Evolutionary conservation across 2,329 filamentous ascomycete genomes (phyloP).

Genomic region (Penicillium hesseltinei): DNA sequence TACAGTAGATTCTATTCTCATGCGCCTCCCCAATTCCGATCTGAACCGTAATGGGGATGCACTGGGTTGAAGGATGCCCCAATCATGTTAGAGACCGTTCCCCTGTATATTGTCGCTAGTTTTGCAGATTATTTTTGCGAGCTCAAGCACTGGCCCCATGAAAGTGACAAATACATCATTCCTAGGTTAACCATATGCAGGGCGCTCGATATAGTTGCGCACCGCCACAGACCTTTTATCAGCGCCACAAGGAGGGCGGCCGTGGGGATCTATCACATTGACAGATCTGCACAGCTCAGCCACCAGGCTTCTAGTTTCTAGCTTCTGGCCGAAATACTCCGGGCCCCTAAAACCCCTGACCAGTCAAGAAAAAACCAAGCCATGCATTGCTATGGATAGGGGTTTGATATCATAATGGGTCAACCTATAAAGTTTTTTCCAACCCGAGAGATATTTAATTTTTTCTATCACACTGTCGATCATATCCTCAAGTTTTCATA

Average conservation of each 20-base stretch:
- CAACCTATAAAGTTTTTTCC: not conserved
- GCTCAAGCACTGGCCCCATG: not conserved
- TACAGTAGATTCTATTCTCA: conserved; percentile 5
- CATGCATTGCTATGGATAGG: conserved; percentile 3
- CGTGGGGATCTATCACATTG: conserved; percentile 20
- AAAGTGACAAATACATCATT: conserved; percentile 4
- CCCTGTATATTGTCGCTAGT: not conserved
- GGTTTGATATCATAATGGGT: not conserved
- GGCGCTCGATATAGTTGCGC: conserved; percentile 8
- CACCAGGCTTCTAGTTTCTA: not conserved
- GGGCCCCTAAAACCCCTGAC: conserved; percentile 10
- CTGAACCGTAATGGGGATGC: conserved; percentile 19
- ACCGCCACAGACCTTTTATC: conserved; percentile 22
- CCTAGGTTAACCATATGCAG: not conserved
- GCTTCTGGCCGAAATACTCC: conserved; percentile 16
- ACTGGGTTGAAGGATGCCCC: conserved; percentile 5
- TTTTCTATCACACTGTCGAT: conserved; percentile 1
- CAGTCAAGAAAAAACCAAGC: conserved; percentile 4
- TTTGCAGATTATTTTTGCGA: not conserved
- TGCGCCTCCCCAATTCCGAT: conserved; percentile 17
- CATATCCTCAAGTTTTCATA: not conserved
- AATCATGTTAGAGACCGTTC: conserved; percentile 14
- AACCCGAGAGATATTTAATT: not conserved
- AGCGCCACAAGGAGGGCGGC: conserved; percentile 15
- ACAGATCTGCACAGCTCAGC: conserved; percentile 9